A percentile compares a stretch with the other conserved stretches of the same genome.
These are phyloP conservation scores for Botryosphaeria agaves DNA, from an alignment of 2,329 filamentous ascomycete genomes.

Conservation along the genomic window DNA sequence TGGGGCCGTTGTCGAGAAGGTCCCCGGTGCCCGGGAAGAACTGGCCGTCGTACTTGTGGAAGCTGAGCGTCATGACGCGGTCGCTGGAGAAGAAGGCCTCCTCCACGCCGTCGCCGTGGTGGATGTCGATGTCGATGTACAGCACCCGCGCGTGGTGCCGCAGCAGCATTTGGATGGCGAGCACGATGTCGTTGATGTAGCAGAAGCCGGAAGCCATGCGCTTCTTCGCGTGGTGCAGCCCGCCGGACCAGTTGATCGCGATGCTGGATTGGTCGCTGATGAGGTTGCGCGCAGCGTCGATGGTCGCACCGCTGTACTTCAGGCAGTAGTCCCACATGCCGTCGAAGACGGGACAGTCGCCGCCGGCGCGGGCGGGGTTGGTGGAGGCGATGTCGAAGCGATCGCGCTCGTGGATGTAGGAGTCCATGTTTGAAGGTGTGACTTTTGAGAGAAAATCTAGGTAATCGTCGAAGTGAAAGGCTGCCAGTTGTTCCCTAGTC, in stretches of 20 bases:
- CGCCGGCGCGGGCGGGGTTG: constrained; percentile 1
- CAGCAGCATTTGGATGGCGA: constrained; percentile 47
- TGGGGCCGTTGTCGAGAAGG: constrained; percentile 49
- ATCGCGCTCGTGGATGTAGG: not conserved
- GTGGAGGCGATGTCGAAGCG: not conserved
- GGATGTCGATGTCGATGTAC: constrained; percentile 51
- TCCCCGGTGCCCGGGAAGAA: constrained; percentile 57
- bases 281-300: constrained; percentile 52
- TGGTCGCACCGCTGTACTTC: constrained; percentile 51
- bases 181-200: constrained; percentile 42
- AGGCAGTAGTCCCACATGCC: constrained; percentile 55
- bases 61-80: constrained; percentile 54
- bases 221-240: constrained; percentile 31
- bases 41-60: constrained; percentile 50
- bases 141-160: constrained; percentile 47
- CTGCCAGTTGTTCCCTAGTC: constrained; percentile 69
- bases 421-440: not conserved
- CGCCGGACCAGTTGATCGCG: constrained; percentile 36
- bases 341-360: constrained; percentile 38
- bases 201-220: constrained; percentile 29
- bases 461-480: constrained; percentile 81
- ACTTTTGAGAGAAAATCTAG: constrained; percentile 59
- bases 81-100: constrained; percentile 57
- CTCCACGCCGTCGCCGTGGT: constrained; percentile 52
- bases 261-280: constrained; percentile 53